Evolutionary conservation across 495 filamentous ascomycete species (phyloP), one percentile per base, ranked within the genome.

Genomic region (Lepraria neglecta): DNA sequence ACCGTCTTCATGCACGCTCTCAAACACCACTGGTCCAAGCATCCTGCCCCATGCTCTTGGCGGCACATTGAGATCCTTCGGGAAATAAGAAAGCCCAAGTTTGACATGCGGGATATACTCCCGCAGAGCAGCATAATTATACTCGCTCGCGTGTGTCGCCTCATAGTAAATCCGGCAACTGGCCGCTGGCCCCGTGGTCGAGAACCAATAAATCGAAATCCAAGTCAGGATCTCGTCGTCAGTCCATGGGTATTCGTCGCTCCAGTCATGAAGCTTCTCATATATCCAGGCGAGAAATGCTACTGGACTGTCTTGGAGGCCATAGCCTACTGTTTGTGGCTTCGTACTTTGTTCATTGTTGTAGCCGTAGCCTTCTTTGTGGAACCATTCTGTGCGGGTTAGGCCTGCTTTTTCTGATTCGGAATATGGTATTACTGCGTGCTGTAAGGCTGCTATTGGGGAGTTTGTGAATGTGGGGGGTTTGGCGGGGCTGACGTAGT

Each of bases 181-280:
- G 4, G 82, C 82, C 3, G 78, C 80, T 0, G 82, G 82, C 0
- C 81, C 84, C 0, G 82, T 79, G 14, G 69, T 74, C 17, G 76
- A 78, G 63, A 87, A 87, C 71, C 71, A 76, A 66, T 87, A 87
- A 54, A 88, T 81, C 24, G 74, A 80, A 0, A 85, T 72, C 84
- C 86, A 87, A 0, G 84, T 87, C 27, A 87, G 71, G 33, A 87
- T 75, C 68, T 89, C 82, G 54, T 88, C 85, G 44, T 85, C 81
- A 0, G 78, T 84, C 86, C 86, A 89, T 7, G 80, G 76, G 64
- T 87, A 87, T 2, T 63, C 67, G 66, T 89, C 86, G 0, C 81
- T 82, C 84, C 87, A 87, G 60, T 83, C 79, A 67, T 85, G 80
- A 28, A 88, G 77, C 64, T 89, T 90, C 66, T 88, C 87, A 56